phyloP scores from a whole-genome alignment of 2,329 filamentous ascomycete genomes.

The Aureobasidium vineae region DNA sequence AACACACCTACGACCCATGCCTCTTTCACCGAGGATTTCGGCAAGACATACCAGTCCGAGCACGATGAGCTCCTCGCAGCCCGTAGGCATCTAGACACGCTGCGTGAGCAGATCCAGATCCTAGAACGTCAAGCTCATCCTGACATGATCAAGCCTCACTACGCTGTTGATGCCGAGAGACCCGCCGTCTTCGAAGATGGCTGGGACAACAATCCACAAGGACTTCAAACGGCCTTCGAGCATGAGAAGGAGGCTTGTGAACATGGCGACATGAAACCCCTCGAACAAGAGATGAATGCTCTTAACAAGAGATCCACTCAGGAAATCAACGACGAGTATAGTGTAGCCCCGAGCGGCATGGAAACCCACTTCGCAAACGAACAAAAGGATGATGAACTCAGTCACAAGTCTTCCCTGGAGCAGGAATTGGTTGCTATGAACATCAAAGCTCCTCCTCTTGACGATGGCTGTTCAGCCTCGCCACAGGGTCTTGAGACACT shows the following conservation, averaged over 20 bases:
- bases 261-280: conserved; percentile 15
- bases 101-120: conserved; percentile 19
- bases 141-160: background rate
- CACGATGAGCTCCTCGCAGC: conserved; percentile 16
- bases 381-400: conserved; percentile 10
- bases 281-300: conserved; percentile 30
- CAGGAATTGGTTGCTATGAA: conserved; percentile 27
- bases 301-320: conserved; percentile 16
- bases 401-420: conserved; percentile 28
- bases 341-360: conserved; percentile 45
- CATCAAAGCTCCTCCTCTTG: background rate
- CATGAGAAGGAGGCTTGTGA: conserved; percentile 14
- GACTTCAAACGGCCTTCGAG: conserved; percentile 19
- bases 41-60: conserved; percentile 5
- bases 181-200: conserved; percentile 21
- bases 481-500: conserved; percentile 28
- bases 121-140: conserved; percentile 18
- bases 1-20: background rate
- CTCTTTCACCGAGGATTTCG: conserved; percentile 7
- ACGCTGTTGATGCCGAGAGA: conserved; percentile 2
- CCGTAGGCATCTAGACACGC: conserved; percentile 10
- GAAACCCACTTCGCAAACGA: conserved; percentile 52
- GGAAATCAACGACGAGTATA: conserved; percentile 23
- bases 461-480: conserved; percentile 15
- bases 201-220: conserved; percentile 12